Conservation (phyloP, 768 basidiomycete genomes). For the Vararia minispora region DNA sequence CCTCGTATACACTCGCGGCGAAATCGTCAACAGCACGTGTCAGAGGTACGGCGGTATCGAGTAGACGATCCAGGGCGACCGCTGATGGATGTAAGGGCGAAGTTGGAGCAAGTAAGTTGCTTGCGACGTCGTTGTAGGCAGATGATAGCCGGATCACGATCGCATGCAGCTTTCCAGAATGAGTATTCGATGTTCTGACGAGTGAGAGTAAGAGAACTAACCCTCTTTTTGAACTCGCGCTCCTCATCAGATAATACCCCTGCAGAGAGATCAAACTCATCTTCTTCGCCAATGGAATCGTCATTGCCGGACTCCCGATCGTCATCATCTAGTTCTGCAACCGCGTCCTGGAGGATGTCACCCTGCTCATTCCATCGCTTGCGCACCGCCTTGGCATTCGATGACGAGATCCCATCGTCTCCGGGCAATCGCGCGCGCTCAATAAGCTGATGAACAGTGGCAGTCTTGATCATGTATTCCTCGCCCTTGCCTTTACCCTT, state of each 20-base stretch:
- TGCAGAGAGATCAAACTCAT: conserved; percentile 9
- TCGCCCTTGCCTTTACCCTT: conserved; percentile 20
- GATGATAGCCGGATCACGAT: conserved; percentile 2
- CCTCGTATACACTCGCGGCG: conserved; percentile 5
- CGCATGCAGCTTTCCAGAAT: conserved; percentile 3
- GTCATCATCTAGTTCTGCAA: conserved; percentile 4
- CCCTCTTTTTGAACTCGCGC: conserved; percentile 8
- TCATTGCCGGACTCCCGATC: neutral
- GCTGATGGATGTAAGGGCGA: neutral
- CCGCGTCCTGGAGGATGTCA: conserved; percentile 9
- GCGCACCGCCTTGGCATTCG: conserved; percentile 16
- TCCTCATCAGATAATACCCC: conserved; percentile 1
- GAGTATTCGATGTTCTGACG: neutral
- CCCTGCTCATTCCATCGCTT: conserved; percentile 14
- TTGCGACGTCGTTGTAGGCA: conserved; percentile 4
- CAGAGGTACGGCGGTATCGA: conserved; percentile 8
- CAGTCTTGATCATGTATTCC: conserved; percentile 46
- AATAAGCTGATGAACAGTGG: conserved; percentile 51
- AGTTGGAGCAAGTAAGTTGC: neutral
- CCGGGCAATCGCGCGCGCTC: conserved; percentile 27
- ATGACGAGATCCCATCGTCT: conserved; percentile 9
- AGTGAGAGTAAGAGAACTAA: conserved; percentile 1
- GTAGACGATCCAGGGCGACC: conserved; percentile 6
- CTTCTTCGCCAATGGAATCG: conserved; percentile 7
- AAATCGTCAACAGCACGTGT: conserved; percentile 9